phyloP scores from a whole-genome alignment of 306 rosid species.

The Abrus precatorius region DNA sequence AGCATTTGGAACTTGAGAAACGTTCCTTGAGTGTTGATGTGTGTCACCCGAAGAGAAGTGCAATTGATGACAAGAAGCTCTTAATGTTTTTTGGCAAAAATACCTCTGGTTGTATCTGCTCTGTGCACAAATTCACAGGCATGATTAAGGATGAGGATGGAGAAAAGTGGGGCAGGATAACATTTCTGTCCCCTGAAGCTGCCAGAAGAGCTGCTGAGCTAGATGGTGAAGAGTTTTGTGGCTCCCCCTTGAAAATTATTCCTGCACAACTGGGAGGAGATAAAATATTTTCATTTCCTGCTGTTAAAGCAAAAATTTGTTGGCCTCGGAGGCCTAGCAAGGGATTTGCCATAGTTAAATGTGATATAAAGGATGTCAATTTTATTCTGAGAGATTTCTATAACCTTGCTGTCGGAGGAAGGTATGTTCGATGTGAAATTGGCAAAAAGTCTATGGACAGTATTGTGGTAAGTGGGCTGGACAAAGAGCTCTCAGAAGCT shows the following conservation, averaged over 20 bases:
- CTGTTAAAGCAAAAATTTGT: conserved; percentile 78
- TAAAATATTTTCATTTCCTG: conserved; percentile 70
- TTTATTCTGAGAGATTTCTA: conserved; percentile 67
- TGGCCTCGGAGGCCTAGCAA: conserved; percentile 89
- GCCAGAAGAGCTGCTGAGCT: conserved; percentile 73
- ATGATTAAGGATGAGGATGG: conserved; percentile 61
- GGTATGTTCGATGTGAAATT: conserved; percentile 62
- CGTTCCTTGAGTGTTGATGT: conserved; percentile 80
- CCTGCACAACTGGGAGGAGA: conserved; percentile 76
- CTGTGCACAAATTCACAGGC: conserved; percentile 66
- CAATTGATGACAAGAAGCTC: conserved; percentile 78
- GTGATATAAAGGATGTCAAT: conserved; percentile 58
- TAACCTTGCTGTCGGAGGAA: conserved; percentile 71
- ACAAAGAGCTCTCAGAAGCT: conserved; percentile 69
- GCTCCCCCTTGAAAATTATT: conserved; percentile 67
- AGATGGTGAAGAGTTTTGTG: conserved; percentile 60
- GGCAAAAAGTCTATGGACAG: conserved; percentile 57
- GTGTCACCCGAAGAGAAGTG: conserved; percentile 60
- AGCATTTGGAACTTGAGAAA: conserved; percentile 88
- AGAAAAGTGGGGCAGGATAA: conserved; percentile 74
- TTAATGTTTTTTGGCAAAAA: conserved; percentile 75
- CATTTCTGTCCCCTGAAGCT: conserved; percentile 82
- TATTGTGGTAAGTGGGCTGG: conserved; percentile 63
- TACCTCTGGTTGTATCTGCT: conserved; percentile 68
- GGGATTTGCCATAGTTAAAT: conserved; percentile 76